Percentiles rank a stretch among this genome's conserved stretches.
Conservation (phyloP, 1,284 basidiomycete species). For the Athelia sp. region DNA sequence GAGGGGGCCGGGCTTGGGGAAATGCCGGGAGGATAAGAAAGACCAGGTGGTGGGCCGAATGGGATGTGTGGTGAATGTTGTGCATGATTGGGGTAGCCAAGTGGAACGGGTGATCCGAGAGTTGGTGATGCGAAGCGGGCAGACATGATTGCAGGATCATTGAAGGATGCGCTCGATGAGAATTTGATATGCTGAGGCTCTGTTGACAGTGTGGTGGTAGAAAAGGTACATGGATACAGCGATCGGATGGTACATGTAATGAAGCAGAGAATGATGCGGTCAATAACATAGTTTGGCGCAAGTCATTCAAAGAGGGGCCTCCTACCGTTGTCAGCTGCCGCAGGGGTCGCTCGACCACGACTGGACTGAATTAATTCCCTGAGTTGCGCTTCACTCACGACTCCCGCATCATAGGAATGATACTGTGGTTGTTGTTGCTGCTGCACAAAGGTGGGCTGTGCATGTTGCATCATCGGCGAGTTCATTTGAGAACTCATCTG, state of each 20-base stretch:
- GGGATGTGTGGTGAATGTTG: slow-evolving; percentile 26
- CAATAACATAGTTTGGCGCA: slow-evolving; percentile 22
- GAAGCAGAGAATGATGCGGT: slow-evolving; percentile 20
- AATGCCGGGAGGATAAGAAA: slow-evolving; percentile 39
- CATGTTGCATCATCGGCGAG: slow-evolving; percentile 46
- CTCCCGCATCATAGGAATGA: slow-evolving; percentile 50
- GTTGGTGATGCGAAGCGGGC: slow-evolving; percentile 51
- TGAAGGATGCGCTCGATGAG: slow-evolving; percentile 44
- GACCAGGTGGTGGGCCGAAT: slow-evolving; percentile 62
- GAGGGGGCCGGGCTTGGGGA: slow-evolving; percentile 18
- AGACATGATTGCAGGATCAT: slow-evolving; percentile 80
- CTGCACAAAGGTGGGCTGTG: slow-evolving; percentile 27
- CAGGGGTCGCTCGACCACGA: slow-evolving; percentile 42
- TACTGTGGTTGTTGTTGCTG: slow-evolving; percentile 39
- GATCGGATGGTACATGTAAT: slow-evolving; percentile 16
- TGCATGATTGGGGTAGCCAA: slow-evolving; percentile 3
- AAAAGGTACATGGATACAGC: no score
- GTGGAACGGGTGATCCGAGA: slow-evolving; percentile 8
- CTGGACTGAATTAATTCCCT: slow-evolving; percentile 69
- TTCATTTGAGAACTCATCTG: slow-evolving; percentile 35
- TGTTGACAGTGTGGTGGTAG: slow-evolving; percentile 10
- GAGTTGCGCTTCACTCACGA: slow-evolving; percentile 64
- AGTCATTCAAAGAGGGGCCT: slow-evolving; percentile 38
- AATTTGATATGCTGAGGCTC: slow-evolving; percentile 21
- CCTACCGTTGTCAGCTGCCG: slow-evolving; percentile 42